phyloP scores from a whole-genome alignment of 176 grass and related monocot species.

The Zizania latifolia region DNA sequence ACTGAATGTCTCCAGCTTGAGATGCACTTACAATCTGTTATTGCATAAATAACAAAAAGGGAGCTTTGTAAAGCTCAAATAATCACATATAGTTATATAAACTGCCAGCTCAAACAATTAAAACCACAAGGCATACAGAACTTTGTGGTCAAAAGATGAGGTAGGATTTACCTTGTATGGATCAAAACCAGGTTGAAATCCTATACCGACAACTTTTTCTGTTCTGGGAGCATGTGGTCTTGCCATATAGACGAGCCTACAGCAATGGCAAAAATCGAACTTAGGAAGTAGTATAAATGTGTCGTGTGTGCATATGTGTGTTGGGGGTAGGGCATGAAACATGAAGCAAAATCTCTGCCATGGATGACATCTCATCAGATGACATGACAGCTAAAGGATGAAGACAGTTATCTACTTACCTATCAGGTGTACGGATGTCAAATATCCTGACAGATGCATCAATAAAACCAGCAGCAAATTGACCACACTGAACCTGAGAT shows the following conservation, averaged over 20 bases:
- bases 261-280: conserved; percentile 18
- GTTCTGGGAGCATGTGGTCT: conserved; percentile 73
- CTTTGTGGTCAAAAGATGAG: conserved; percentile 1
- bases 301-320: neutral
- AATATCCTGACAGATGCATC: conserved; percentile 86
- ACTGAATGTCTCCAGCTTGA: conserved; percentile 85
- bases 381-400: neutral
- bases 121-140: conserved; percentile 26
- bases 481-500: conserved; percentile 61
- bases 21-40: conserved; percentile 85
- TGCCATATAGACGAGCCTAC: conserved; percentile 59
- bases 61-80: conserved; percentile 29
- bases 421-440: conserved; percentile 65
- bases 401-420: conserved; percentile 39
- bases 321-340: neutral
- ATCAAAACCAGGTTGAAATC: conserved; percentile 90
- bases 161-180: conserved; percentile 61
- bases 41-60: conserved; percentile 19
- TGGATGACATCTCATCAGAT: conserved; percentile 7
- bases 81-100: neutral
- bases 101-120: neutral
- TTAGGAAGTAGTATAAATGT: neutral
- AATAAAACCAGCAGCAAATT: conserved; percentile 77
- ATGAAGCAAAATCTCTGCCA: neutral
- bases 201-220: conserved; percentile 87